phyloP scores from a whole-genome alignment of 2,329 filamentous ascomycete genomes.

The Mycocentrospora acerina region DNA sequence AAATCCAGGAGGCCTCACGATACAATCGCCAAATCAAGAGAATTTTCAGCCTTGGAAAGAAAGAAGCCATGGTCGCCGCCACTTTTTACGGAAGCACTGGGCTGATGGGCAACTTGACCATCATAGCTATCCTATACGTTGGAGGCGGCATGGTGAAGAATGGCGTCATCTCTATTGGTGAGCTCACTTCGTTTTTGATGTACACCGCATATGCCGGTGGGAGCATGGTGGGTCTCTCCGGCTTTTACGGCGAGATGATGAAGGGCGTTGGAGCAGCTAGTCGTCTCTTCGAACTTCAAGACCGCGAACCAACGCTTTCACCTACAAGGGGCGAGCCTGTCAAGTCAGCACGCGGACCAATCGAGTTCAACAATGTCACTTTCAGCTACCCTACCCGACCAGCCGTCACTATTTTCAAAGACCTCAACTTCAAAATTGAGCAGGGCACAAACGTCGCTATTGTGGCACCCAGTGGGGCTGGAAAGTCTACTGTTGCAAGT shows the following conservation, averaged over 20 bases:
- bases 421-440: slow-evolving; percentile 85
- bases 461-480: slow-evolving; percentile 92
- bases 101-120: slow-evolving; percentile 94
- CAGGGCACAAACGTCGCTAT: slow-evolving; percentile 94
- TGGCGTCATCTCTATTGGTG: slow-evolving; percentile 84
- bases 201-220: slow-evolving; percentile 87
- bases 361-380: slow-evolving; percentile 80
- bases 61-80: slow-evolving; percentile 83
- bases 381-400: slow-evolving; percentile 95
- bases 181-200: slow-evolving; percentile 96
- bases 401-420: slow-evolving; percentile 86
- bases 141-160: slow-evolving; percentile 87
- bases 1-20: slow-evolving; percentile 83
- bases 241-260: slow-evolving; percentile 98
- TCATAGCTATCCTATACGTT: slow-evolving; percentile 84
- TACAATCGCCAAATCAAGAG: slow-evolving; percentile 92
- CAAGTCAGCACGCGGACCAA: slow-evolving; percentile 80
- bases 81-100: slow-evolving; percentile 87
- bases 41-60: slow-evolving; percentile 86
- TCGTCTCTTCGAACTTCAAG: slow-evolving; percentile 91
- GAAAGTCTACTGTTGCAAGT: slow-evolving; percentile 95
- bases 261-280: slow-evolving; percentile 98
- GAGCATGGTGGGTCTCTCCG: slow-evolving; percentile 89
- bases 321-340: slow-evolving; percentile 81
- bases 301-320: slow-evolving; percentile 82